A percentile compares a stretch with the other conserved stretches of the same genome.
Conservation (phyloP, 2,329 filamentous ascomycete species). For the Purpureocillium takamizusanense region DNA sequence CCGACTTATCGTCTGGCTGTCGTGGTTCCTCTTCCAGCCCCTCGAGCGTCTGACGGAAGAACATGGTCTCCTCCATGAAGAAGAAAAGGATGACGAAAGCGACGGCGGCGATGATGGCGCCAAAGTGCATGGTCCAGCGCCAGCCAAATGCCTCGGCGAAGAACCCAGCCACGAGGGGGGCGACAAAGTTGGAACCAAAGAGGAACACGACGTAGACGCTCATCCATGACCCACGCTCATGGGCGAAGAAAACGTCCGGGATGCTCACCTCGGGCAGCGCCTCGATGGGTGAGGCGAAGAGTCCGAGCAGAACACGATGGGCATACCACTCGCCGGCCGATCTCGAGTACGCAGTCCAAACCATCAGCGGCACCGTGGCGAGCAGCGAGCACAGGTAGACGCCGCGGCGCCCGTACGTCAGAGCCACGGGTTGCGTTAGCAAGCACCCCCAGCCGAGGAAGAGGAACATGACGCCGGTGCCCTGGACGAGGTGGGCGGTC, state of each 20-base stretch:
- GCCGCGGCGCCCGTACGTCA: constrained; percentile 40
- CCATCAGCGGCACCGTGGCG: constrained; percentile 16
- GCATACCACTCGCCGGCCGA: constrained; percentile 13
- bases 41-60: constrained; percentile 27
- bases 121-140: constrained; percentile 37
- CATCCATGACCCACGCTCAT: constrained; percentile 32
- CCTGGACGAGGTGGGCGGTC: constrained; percentile 31
- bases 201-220: constrained; percentile 30
- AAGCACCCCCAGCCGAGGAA: constrained; percentile 41
- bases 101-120: constrained; percentile 41
- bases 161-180: constrained; percentile 39
- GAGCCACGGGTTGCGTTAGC: constrained; percentile 42
- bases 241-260: constrained; percentile 30
- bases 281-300: constrained; percentile 19
- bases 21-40: constrained; percentile 8
- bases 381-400: constrained; percentile 33
- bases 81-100: constrained; percentile 42
- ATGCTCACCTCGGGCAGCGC: constrained; percentile 22
- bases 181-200: constrained; percentile 33
- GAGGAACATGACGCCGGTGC: constrained; percentile 43
- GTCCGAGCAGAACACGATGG: constrained; percentile 17
- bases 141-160: constrained; percentile 38
- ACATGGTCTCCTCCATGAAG: constrained; percentile 49
- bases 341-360: constrained; percentile 22
- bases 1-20: not conserved